Percentiles rank a stretch among this genome's conserved stretches.
These are phyloP conservation scores for Syncephalis fuscata DNA, from an alignment of 371 early-diverging fungal species.

Conservation along the genomic window DNA sequence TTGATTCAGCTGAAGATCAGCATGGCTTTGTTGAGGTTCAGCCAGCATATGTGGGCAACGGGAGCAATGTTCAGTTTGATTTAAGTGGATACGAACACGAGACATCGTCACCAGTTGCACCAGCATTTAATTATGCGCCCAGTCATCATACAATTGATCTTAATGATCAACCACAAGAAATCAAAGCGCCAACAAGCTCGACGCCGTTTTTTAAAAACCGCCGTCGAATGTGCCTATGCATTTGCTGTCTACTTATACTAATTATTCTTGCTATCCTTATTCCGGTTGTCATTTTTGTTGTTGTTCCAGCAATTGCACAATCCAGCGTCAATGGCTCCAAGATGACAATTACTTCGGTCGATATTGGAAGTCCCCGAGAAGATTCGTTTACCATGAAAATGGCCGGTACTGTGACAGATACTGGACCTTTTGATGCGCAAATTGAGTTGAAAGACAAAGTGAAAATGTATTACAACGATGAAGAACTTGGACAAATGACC, in stretches of 20 bases:
- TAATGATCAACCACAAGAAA: no score
- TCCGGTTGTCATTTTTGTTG: constrained; percentile 1
- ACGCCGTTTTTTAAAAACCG: background rate
- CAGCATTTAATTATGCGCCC: no score
- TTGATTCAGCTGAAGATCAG: no score
- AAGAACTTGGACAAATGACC: constrained; percentile 18
- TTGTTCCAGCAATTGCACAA: constrained; percentile 6
- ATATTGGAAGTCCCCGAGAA: constrained; percentile 12
- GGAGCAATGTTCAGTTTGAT: no score
- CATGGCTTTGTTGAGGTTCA: no score
- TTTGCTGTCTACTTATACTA: constrained; percentile 1
- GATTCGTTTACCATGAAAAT: constrained; percentile 19
- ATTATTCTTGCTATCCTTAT: constrained; percentile 2
- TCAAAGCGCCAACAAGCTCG: no score
- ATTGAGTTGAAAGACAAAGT: constrained; percentile 25
- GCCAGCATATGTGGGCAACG: no score
- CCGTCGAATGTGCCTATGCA: background rate
- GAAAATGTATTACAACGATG: constrained; percentile 21
- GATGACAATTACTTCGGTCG: constrained; percentile 1
- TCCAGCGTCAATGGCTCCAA: constrained; percentile 2
- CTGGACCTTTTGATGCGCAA: constrained; percentile 28
- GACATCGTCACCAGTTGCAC: no score
- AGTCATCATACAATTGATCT: no score
- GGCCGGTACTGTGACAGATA: constrained; percentile 22
- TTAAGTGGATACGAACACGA: no score